Evolutionary conservation across 805 yeast genomes (phyloP), one percentile per base, ranked within the genome.

Genomic region (Sugiyamaella smithiae): DNA sequence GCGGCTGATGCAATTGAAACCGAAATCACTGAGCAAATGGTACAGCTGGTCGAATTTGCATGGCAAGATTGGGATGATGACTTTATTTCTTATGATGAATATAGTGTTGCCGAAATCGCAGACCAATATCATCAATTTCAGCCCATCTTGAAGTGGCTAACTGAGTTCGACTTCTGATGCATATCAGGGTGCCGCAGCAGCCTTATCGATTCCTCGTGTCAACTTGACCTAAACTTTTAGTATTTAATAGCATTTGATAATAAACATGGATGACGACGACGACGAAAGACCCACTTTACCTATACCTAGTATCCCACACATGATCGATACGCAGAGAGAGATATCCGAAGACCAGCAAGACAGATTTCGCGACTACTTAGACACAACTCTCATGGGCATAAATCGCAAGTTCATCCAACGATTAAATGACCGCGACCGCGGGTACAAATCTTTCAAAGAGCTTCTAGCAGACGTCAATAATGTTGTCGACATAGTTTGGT

Each of bases 401-500:
- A 51, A 51, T 5, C 53, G 65, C n/a, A 45, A 55, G 28, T 57
- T 45, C 29, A 56, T 63, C 12, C 61, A 56, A 23, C 40, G 62
- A 4, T 25, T 53, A 6, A 40, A 36, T 6, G 48, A 40, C 11
- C 49, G 43, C 8, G 44, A 31, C 24, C 42, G 40, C 14, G 59
- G 59, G 3, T 59, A 57, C 46, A 29, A 32, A 1, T 28, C 52
- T 8, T 46, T 60, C 20, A 51, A 36, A n/a, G 53, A 52, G 14
- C 49, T 62, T 35, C 43, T 55, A 1, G 53, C 46, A 0, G 85
- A 81, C 36, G 57, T 83, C 22, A 69, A 70, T 32, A 64, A 68
- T 5, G 62, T 84, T 1, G 57, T 83, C 2, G 78, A 75, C 41
- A 69, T 86, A 35, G 65, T 85, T 4, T 82, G 88, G 87, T 75